phyloP scores from a whole-genome alignment of 2,329 filamentous ascomycete genomes.

The Colletotrichum sp. region DNA sequence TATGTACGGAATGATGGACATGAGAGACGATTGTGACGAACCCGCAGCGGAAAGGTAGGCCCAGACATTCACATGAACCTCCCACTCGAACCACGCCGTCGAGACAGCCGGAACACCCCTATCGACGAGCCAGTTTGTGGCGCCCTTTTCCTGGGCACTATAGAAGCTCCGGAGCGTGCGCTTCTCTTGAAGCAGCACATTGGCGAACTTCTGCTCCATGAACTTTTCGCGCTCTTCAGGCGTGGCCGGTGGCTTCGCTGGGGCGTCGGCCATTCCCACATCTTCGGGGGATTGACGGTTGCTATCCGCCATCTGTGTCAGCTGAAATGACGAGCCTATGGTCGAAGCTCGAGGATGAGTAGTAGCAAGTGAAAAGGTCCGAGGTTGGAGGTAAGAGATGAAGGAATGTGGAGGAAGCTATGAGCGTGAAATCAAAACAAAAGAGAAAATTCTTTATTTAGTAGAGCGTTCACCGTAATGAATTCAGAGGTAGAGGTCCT shows the following conservation, averaged over 20 bases:
- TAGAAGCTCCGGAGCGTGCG: background rate
- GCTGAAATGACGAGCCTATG: background rate
- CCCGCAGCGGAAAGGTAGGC: background rate
- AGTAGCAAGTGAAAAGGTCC: background rate
- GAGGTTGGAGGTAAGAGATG: background rate
- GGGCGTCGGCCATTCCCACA: background rate
- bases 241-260: background rate
- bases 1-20: background rate
- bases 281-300: background rate
- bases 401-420: background rate
- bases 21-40: background rate
- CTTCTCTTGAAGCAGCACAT: background rate
- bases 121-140: background rate
- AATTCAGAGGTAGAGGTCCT: background rate
- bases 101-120: background rate
- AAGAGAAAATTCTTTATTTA: background rate
- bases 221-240: background rate
- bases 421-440: background rate
- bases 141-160: background rate
- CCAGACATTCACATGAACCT: background rate
- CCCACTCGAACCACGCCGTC: background rate
- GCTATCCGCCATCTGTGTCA: background rate
- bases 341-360: background rate
- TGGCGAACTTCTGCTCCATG: background rate
- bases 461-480: background rate